Evolutionary conservation across 768 basidiomycete species (phyloP), one percentile per base, ranked within the genome.

Genomic region (Boletus fagicola): DNA sequence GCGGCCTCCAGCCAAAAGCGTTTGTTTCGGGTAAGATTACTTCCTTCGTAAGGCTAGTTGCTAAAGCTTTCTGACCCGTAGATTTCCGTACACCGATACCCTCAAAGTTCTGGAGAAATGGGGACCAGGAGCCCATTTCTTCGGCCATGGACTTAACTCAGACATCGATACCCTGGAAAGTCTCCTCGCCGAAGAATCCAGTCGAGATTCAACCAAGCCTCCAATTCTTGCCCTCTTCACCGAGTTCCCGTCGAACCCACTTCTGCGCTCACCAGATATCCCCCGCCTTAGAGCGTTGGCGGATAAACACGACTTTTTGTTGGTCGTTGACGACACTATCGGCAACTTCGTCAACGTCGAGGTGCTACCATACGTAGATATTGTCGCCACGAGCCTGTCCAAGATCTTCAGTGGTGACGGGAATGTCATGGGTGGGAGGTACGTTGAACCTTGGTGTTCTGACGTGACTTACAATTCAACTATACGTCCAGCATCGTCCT

Each of bases 391-490:
- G 65, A 95, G 93, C 75, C 73, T 98, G 66, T 88, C 90, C 22
- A 98, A 98, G 77, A 80, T 98, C 30, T 98, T 99, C 76, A 94
- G 92, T 60, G 96, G 96, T 1, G 88, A 90, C 53, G 83, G 87
- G 39, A 98, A 99, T 66, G 93, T 95, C 50, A 98, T 98, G 96
- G 96, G 96, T 45, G 96, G 96, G 68, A 92, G 91, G 96, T 96
- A 64, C 51, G 82, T 76, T 10, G 35, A 49, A 16, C 44, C 16
- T 40, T n/a, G 7, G 18, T 39, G 11, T 57, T 33, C 42, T 4
- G 11, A 33, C 16, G 12, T 6, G 24, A 13, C 31, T 28, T 47
- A 26, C n/a, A 49, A 43, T 49, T 56, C 30, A 53, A 22, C 26
- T 43, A 39, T 45, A 39, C 12, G 22, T 36, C 1, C 63, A 98